Evolutionary conservation across 805 yeast species (phyloP).

Genomic region (Cyberlindnera xylosilytica): DNA sequence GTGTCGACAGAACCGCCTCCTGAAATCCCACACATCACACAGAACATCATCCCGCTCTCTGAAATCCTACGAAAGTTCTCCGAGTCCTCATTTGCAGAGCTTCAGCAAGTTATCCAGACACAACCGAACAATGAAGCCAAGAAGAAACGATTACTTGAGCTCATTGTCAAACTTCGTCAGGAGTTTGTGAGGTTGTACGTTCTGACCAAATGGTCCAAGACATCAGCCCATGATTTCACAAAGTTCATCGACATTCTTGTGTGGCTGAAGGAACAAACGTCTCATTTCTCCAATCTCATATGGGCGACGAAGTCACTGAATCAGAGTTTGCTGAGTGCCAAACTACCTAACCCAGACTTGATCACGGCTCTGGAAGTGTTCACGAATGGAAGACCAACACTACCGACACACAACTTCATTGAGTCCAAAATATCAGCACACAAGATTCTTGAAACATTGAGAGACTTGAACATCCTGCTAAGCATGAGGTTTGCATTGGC

Average conservation of each 20-base stretch:
- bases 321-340: conserved; percentile 77
- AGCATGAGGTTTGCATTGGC: conserved; percentile 72
- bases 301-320: conserved; percentile 68
- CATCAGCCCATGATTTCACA: conserved; percentile 65
- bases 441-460: conserved; percentile 57
- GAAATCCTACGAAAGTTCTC: conserved; percentile 57
- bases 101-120: conserved; percentile 58
- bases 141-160: conserved; percentile 65
- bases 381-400: conserved; percentile 69
- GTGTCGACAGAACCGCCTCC: conserved; percentile 27
- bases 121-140: conserved; percentile 58
- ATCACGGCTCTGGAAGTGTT: conserved; percentile 85
- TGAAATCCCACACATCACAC: conserved; percentile 66
- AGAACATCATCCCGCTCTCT: conserved; percentile 64
- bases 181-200: conserved; percentile 85
- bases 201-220: conserved; percentile 79
- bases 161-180: conserved; percentile 71
- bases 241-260: conserved; percentile 80
- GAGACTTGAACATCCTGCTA: conserved; percentile 67
- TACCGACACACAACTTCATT: conserved; percentile 61
- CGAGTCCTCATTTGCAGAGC: conserved; percentile 59
- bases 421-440: conserved; percentile 49
- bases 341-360: conserved; percentile 88
- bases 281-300: conserved; percentile 57
- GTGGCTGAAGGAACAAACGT: conserved; percentile 82